These are phyloP conservation scores for Nothophaeocryptopus gaeumannii DNA, from an alignment of 2,329 filamentous ascomycete species.

Conservation along the genomic window DNA sequence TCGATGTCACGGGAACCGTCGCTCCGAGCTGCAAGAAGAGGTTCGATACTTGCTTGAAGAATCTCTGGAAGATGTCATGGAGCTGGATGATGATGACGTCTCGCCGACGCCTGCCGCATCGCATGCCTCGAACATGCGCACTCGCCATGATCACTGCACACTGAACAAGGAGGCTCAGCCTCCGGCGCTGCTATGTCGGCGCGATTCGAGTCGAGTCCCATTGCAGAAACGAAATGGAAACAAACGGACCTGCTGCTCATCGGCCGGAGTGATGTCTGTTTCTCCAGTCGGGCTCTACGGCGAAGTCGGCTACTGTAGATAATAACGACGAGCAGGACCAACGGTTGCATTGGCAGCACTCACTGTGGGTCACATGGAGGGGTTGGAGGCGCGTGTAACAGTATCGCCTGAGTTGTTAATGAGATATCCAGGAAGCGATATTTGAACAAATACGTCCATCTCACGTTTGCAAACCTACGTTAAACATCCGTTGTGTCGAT, in stretches of 20 bases:
- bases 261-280: slow-evolving; percentile 22
- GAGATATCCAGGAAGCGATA: no score
- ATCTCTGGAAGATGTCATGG: slow-evolving; percentile 27
- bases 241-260: slow-evolving; percentile 34
- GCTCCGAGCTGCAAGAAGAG: slow-evolving; percentile 36
- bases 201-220: slow-evolving; percentile 25
- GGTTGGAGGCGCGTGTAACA: no score
- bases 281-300: slow-evolving; percentile 26
- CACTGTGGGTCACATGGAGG: no score
- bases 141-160: slow-evolving; percentile 18
- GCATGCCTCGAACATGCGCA: slow-evolving; percentile 28
- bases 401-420: no score
- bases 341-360: no score
- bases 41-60: slow-evolving; percentile 34
- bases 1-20: slow-evolving; percentile 30
- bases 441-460: no score
- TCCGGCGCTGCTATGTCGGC: slow-evolving; percentile 22
- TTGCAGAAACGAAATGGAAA: slow-evolving; percentile 34
- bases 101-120: slow-evolving; percentile 29
- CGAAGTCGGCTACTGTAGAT: slow-evolving; percentile 8
- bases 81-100: slow-evolving; percentile 27
- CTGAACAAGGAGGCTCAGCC: slow-evolving; percentile 26
- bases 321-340: no score
- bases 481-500: no score
- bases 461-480: no score